Percentiles rank a stretch among this genome's conserved stretches.
Conservation (phyloP, 2,329 filamentous ascomycete genomes). For the Aphanocladium album region DNA sequence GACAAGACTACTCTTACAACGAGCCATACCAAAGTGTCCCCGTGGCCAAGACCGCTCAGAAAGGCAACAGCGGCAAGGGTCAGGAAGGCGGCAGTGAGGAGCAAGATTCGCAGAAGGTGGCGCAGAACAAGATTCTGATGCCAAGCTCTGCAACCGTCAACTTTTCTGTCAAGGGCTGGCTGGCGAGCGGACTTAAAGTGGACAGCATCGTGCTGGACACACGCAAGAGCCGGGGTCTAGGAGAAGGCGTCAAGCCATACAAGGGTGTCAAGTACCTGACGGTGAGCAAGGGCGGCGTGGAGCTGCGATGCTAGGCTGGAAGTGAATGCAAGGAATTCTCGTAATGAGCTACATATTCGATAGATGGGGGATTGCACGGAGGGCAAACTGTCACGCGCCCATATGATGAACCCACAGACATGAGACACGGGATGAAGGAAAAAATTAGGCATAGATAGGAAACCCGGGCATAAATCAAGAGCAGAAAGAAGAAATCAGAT, state of each 20-base stretch:
- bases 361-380: not conserved
- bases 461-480: not conserved
- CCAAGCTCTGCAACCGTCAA: conserved; percentile 71
- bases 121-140: conserved; percentile 73
- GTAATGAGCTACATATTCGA: not conserved
- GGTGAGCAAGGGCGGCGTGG: conserved; percentile 59
- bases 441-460: not conserved
- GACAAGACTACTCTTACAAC: conserved; percentile 47
- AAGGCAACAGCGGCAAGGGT: conserved; percentile 13
- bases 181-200: conserved; percentile 62
- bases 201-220: conserved; percentile 64
- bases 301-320: conserved; percentile 50
- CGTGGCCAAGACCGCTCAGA: conserved; percentile 30
- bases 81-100: conserved; percentile 32
- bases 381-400: not conserved
- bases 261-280: conserved; percentile 98
- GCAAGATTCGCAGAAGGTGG: conserved; percentile 52
- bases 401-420: not conserved
- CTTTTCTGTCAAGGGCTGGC: conserved; percentile 64
- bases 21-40: conserved; percentile 51
- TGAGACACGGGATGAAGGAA: conserved; percentile 4
- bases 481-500: not conserved
- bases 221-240: conserved; percentile 79
- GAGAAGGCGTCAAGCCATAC: conserved; percentile 86
- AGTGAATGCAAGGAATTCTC: not conserved